Base-by-base conservation (phyloP, 129 eudicot genomes). In the Sambucus nigra region DNA sequence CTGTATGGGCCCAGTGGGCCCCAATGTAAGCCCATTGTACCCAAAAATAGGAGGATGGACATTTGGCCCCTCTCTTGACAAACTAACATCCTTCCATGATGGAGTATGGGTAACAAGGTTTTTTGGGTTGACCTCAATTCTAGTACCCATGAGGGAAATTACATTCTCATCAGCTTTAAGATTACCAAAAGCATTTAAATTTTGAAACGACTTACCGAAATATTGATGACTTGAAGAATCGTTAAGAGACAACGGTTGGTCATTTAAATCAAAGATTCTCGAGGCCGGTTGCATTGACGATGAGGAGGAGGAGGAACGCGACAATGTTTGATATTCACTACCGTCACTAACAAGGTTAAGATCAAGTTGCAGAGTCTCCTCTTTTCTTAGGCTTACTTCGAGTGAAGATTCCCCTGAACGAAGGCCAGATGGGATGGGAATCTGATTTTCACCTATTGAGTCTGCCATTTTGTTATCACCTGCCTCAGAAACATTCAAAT, bases 401-500 rank as follows among this genome's bases (percentile, higher is more conserved):
- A 55, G 75, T 14, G 74, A 80, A 70, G 78, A 70, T 49, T 62
- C 87, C 22, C 79, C 84, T 10, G 80, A 71, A 65, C 75, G 80
- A 65, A 47, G 60, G 22, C 69, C 57, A 5, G 65, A 31, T 13
- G 54, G 16, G 8, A 13, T 25, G 14, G 49, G 53, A 8, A 66
- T 60, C 53, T 84, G 67, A 59, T 72, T 79, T 17, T 63, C 68
- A 0, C 57, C 54, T 11, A 70, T 32, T 15, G 51, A 25, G 29
- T 74, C 75, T 47, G 51, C 72, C 14, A 53, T 57, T 53, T 54
- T 72, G 41, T 67, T 70, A 8, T 78, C 83, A 28, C 66, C 52
- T 53, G 46, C 70, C 59, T 77, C 96, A 33, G 77, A 77, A 27
- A 77, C 74, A 62, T 88, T 88, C 59, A 88, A 75, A 73, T 88